Base-by-base conservation (phyloP, 352 stramenopile species). In the Elongisporangium senticosum region DNA sequence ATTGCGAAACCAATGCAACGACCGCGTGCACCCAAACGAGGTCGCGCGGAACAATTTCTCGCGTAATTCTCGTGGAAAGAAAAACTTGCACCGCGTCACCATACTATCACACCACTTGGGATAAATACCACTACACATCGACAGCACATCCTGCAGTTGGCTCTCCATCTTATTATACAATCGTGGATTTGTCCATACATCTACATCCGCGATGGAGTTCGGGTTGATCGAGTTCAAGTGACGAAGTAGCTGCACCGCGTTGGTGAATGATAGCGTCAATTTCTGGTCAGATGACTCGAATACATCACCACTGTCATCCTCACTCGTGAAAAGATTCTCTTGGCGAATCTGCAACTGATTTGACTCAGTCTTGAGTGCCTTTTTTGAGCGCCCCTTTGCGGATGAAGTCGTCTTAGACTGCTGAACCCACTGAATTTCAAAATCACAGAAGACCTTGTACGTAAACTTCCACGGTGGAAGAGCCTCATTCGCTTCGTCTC, bases 71-170 rank as follows among this genome's bases (percentile, higher is more conserved):
- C 75, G 75, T 0, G 85, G 77, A 20, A 95, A 95, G 37, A 95
- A 90, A 53, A 93, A 95, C 53, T 86, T 87, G 62, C 77, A 93
- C 59, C 89, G 61, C 4, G 76, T 83, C n/a, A 90, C 71, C 33
- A 95, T 61, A 2, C 63, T 61, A 69, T 93, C 82, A 63, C 72
- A 92, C 85, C 85, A 95, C 13, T 71, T 63, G 5, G 85, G 83
- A 67, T 95, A 95, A 53, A 87, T 88, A 55, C 81, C 80, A 65
- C 81, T 91, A 65, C 79, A 90, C 43, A 93, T 73, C 1, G 78
- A 87, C n/a, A 95, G 68, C 57, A 91, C 81, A 64, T 95, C 83
- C 63, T 89, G 78, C 53, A 95, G 63, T 60, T 95, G 85, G 19
- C 69, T 70, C 56, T 90, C 78, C 55, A 93, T 63, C 60, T 93